Evolutionary conservation across 164 flowering plant genomes (phyloP).

Genomic region (Stephania yunnanensis): DNA sequence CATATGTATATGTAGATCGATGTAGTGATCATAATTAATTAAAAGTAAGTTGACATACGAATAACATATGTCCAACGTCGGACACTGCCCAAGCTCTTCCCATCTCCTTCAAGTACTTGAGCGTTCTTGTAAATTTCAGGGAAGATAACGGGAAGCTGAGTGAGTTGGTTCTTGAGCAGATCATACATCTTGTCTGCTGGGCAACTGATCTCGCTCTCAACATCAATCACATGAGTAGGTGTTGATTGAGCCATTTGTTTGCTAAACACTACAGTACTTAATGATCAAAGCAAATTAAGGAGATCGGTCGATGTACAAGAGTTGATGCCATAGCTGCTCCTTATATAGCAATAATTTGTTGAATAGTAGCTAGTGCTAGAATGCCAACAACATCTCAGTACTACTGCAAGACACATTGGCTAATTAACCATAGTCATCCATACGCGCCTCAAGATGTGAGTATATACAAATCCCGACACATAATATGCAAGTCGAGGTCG

Average conservation of each 20-base stretch:
- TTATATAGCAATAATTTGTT: not conserved
- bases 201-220: constrained; percentile 16
- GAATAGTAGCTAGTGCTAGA: no score
- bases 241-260: constrained; percentile 16
- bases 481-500: no score
- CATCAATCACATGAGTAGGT: constrained; percentile 14
- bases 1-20: no score
- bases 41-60: constrained; percentile 2
- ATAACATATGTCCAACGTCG: constrained; percentile 19
- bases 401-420: no score
- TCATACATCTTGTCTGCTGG: constrained; percentile 21
- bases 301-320: not conserved
- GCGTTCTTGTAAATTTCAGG: constrained; percentile 17
- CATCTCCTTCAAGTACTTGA: constrained; percentile 30
- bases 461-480: no score
- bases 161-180: constrained; percentile 18
- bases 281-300: not conserved
- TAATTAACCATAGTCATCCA: no score
- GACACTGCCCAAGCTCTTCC: constrained; percentile 18
- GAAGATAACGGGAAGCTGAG: constrained; percentile 18
- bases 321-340: not conserved
- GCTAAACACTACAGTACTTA: no score
- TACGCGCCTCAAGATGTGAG: no score
- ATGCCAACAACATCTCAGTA: no score
- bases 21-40: no score